Evolutionary conservation across 352 stramenopile genomes (phyloP).

Genomic region (Phytophthora colocasiae): DNA sequence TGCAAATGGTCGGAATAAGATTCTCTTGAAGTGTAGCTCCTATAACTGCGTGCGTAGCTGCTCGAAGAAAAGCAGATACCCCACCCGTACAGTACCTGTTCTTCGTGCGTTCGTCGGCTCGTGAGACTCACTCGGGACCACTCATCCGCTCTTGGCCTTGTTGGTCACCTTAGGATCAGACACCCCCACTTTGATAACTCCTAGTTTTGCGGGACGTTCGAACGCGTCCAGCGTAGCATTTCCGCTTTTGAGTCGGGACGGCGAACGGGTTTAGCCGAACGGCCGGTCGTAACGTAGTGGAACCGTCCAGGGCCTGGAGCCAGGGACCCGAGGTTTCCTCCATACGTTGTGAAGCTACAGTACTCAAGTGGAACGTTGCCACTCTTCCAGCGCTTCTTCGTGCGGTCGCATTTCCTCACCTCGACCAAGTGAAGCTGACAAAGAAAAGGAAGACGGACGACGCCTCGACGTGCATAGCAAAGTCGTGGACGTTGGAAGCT

Average conservation of each 20-base stretch:
- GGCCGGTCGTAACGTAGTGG: background rate
- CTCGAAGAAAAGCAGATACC: background rate
- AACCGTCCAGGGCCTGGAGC: conserved; percentile 1
- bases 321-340: background rate
- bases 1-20: conserved; percentile 9
- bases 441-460: conserved; percentile 31
- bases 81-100: conserved; percentile 20
- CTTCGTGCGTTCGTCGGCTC: conserved; percentile 8
- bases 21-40: conserved; percentile 8
- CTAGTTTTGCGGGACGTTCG: conserved; percentile 1
- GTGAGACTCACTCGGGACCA: conserved; percentile 13
- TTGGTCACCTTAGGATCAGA: conserved; percentile 22
- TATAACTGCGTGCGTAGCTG: background rate
- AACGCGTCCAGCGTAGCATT: conserved; percentile 20
- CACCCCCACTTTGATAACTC: conserved; percentile 4
- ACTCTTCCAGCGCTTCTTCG: conserved; percentile 4
- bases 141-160: conserved; percentile 21
- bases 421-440: conserved; percentile 12
- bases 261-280: conserved; percentile 3
- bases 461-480: conserved; percentile 37
- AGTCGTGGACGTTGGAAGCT: conserved; percentile 18
- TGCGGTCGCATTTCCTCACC: conserved; percentile 3
- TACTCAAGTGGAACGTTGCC: conserved; percentile 8
- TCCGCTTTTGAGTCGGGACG: conserved; percentile 8
- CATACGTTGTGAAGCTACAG: conserved; percentile 9